phyloP scores from a whole-genome alignment of 23 red algal genomes.

The Gracilaria caudata region DNA sequence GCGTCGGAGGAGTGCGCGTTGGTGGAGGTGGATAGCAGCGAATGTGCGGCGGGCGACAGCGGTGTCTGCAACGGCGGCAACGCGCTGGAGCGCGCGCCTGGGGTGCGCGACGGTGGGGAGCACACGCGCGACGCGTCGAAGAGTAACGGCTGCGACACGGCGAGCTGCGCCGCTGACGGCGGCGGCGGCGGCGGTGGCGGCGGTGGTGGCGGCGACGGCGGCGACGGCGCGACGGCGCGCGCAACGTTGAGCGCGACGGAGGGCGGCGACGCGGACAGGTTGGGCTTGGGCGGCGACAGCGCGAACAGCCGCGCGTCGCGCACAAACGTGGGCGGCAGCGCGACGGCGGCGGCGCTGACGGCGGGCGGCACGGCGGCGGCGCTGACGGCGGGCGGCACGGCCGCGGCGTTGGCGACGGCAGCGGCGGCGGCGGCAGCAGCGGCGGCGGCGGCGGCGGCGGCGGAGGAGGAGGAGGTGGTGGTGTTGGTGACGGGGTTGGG shows the following conservation, averaged over 20 bases:
- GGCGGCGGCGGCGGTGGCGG: background rate
- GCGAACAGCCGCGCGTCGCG: background rate
- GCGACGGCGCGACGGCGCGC: background rate
- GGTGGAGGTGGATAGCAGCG: constrained; percentile 5
- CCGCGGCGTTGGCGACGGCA: background rate
- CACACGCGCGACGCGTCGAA: too few relatives aligned
- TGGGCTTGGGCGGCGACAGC: background rate
- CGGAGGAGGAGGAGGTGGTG: background rate
- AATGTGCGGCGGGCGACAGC: background rate
- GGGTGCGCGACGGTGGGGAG: too few relatives aligned
- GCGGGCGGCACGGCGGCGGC: background rate
- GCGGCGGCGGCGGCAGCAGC: background rate
- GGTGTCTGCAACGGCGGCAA: background rate
- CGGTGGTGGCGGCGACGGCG: background rate
- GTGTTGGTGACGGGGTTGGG: background rate
- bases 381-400: background rate
- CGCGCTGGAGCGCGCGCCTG: too few relatives aligned
- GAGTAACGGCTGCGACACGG: background rate
- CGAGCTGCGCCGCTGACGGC: background rate
- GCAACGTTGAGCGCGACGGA: background rate
- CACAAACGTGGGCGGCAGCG: background rate
- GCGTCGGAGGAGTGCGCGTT: constrained; percentile 26
- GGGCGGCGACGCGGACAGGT: background rate
- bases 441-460: constrained; percentile 7
- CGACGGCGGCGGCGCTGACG: background rate